Evolutionary conservation across 768 basidiomycete genomes (phyloP).

Genomic region (Auricularia heimuer): DNA sequence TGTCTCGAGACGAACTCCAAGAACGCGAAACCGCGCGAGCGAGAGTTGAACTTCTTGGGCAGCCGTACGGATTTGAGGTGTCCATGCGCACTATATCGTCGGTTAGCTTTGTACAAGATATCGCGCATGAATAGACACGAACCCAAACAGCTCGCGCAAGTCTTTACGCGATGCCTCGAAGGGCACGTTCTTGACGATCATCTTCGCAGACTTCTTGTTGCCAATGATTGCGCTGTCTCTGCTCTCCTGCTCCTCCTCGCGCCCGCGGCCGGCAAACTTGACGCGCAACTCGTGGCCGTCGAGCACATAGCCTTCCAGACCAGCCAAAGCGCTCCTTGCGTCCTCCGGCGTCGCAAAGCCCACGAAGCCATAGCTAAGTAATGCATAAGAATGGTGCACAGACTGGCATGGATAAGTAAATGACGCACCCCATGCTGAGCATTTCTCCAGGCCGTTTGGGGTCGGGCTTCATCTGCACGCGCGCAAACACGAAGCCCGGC

Average conservation of each 20-base stretch:
- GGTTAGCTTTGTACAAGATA: constrained; percentile 6
- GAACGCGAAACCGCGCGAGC: constrained; percentile 92
- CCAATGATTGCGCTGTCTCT: constrained; percentile 22
- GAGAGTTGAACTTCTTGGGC: constrained; percentile 83
- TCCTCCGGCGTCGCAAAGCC: constrained; percentile 72
- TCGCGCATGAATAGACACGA: constrained; percentile 22
- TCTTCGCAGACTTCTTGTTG: constrained; percentile 74
- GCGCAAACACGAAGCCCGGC: constrained; percentile 75
- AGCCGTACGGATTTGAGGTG: constrained; percentile 90
- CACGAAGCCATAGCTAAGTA: constrained; percentile 66
- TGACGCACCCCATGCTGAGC: constrained; percentile 65
- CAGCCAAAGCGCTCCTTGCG: constrained; percentile 65
- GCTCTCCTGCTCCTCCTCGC: constrained; percentile 42
- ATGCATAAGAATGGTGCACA: no score
- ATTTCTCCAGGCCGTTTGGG: constrained; percentile 57
- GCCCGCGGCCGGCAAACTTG: constrained; percentile 76
- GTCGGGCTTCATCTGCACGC: constrained; percentile 85
- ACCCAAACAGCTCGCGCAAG: constrained; percentile 83
- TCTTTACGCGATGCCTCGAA: constrained; percentile 96
- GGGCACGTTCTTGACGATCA: constrained; percentile 96
- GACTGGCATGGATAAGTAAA: no score
- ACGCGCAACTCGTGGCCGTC: constrained; percentile 82
- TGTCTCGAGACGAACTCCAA: constrained; percentile 83
- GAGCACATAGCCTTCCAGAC: constrained; percentile 70
- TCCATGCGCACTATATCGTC: constrained; percentile 62